A percentile compares a stretch with the other conserved stretches of the same genome.
Conservation (phyloP, 148 eudicot species). For the Vaccinium macrocarpon region DNA sequence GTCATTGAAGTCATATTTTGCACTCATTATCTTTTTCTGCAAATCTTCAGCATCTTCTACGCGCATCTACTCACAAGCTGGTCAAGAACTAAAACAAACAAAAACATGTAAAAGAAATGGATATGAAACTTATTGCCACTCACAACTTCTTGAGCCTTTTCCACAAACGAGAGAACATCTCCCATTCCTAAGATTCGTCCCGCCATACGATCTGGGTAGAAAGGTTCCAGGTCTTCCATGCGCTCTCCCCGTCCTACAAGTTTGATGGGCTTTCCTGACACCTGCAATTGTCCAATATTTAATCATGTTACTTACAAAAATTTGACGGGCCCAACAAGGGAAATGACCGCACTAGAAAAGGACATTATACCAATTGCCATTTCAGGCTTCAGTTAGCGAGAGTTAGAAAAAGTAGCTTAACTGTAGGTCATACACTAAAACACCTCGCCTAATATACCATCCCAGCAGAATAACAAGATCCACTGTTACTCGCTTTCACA, state of each 20-base stretch:
- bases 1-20: slow-evolving; percentile 95
- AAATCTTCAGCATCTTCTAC: slow-evolving; percentile 95
- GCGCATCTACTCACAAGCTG: slow-evolving; percentile 56
- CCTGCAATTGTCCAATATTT: slow-evolving; percentile 39
- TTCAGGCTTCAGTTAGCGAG: background rate
- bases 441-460: background rate
- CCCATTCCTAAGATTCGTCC: slow-evolving; percentile 99
- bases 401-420: background rate
- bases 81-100: slow-evolving; percentile 17
- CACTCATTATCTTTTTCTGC: slow-evolving; percentile 94
- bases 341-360: background rate
- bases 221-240: slow-evolving; percentile 98
- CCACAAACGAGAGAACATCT: slow-evolving; percentile 95
- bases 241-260: slow-evolving; percentile 98
- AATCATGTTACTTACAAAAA: too few relatives aligned
- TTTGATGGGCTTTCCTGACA: slow-evolving; percentile 98
- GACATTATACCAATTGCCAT: background rate
- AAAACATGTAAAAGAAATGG: slow-evolving; percentile 8
- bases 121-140: slow-evolving; percentile 30
- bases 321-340: background rate
- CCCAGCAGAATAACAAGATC: background rate
- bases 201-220: slow-evolving; percentile 99
- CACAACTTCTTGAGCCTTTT: slow-evolving; percentile 98
- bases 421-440: background rate
- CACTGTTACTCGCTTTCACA: background rate